Base-by-base conservation (phyloP, 768 basidiomycete species). In the Tulasnella sp. region DNA sequence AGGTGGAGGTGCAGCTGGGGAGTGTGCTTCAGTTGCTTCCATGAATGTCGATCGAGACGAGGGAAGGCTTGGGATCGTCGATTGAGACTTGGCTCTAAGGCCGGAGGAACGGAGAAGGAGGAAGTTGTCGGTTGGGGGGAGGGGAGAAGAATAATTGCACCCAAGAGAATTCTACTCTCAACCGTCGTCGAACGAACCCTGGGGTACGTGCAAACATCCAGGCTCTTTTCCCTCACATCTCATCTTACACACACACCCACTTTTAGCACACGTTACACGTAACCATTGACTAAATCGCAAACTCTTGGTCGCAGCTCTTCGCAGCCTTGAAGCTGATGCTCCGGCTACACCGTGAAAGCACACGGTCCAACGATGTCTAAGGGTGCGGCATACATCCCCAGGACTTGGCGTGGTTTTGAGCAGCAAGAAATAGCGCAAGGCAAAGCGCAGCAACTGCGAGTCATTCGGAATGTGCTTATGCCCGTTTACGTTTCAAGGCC, bases 161-260 rank as follows among this genome's bases (percentile, higher is more conserved):
- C 62, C 34, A 27, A 36, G 62, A 68, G 62, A 68, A 68, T 68
- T 68, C 62, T 31, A 68, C 31, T 68, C 31, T 68, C 31, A 68
- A 68, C 62, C 62, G 62, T 68, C 62, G 62, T 68, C 62, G 62
- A 68, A 68, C 62, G 34, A 68, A 68, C 62, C 62, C 62, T 68
- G 62, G 62, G 52, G 52, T 52, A n/a, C 52, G 36, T 18, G 62
- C 62, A 68, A 68, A 68, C 62, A 68, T 31, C 56, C 62, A 68
- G 27, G 62, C 31, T 34, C 12, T n/a, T 52, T n/a, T 12, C 52
- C 21, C 12, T 7, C 7, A 8, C 21, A n/a, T 52, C 52, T 4
- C n/a, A n/a, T n/a, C n/a, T n/a, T n/a, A 36, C 16, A 24, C 31
- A 31, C 62, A 68, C 62, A 68, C 31, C 62, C 62, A 36, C 18